Evolutionary conservation across 768 basidiomycete species (phyloP).

Genomic region (Austroboletus festivus): DNA sequence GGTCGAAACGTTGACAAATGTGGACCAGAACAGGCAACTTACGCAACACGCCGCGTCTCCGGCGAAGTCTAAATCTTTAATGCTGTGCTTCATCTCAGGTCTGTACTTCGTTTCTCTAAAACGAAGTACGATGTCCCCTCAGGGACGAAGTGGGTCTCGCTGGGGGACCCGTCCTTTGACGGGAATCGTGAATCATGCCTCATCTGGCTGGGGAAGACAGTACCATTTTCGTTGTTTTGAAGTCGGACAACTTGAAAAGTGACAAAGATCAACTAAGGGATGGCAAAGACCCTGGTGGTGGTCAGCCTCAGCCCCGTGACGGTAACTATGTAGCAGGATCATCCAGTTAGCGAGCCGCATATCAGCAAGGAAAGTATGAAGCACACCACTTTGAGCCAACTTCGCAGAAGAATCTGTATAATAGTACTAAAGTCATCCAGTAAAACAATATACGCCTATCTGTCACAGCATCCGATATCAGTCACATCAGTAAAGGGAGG

Average conservation of each 20-base stretch:
- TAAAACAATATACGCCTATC: constrained; percentile 1
- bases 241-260: too few species aligned
- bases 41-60: constrained; percentile 20
- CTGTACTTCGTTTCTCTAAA: constrained; percentile 10
- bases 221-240: neutral
- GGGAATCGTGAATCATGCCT: too few species aligned
- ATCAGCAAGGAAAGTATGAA: neutral
- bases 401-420: neutral
- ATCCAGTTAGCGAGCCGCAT: constrained; percentile 3
- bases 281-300: too few species aligned
- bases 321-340: too few species aligned
- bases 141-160: too few species aligned
- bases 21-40: constrained; percentile 12
- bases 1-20: constrained; percentile 2
- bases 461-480: neutral
- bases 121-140: too few species aligned
- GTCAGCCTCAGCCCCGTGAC: too few species aligned
- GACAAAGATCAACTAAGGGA: too few species aligned
- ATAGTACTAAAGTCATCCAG: neutral
- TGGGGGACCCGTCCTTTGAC: too few species aligned
- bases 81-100: constrained; percentile 18
- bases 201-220: neutral
- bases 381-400: constrained; percentile 8
- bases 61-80: constrained; percentile 18
- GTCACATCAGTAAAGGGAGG: too few species aligned